Base-by-base conservation (phyloP, 192 early-diverging fungal species). In the Umbelopsis isabellina region DNA sequence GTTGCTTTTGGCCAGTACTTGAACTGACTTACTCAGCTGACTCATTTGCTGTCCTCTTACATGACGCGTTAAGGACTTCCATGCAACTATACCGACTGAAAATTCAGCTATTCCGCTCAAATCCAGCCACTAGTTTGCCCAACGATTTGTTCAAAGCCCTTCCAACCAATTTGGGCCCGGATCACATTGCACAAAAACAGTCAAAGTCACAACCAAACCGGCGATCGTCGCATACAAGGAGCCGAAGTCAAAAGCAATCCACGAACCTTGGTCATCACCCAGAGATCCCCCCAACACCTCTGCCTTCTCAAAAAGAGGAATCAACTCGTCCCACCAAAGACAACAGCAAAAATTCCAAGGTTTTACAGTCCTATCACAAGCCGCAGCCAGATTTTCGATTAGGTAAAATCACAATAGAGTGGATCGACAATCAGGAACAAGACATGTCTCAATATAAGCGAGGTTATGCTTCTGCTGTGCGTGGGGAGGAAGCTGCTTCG, bases 401-500 rank as follows among this genome's bases (percentile, higher is more conserved):
- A 20, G 71, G 71, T n/a, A 69, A 72, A 51, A 67, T 77, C 50
- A 52, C 58, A 22, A 69, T 73, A 21, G 76, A 77, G 70, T 77
- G 76, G 76, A 30, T 77, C 65, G 76, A 72, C 44, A 65, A 73
- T 45, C 20, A 27, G 22, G 65, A 58, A 48, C 27, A 11, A 48
- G 58, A 53, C 3, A 71, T 67, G 65, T 67, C 22, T 37, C 49
- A 55, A 35, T n/a, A 48, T 46, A 46, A 64, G 7, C 33, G 47
- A 51, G 22, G 47, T 18, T 46, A 18, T n/a, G 51, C 65, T 37
- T 41, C 49, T 23, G 52, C 20, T 6, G 46, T 45, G 15, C 18
- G 33, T 15, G 20, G 27, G 12, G 45, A 22, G 16, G 44, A 49
- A 23, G 48, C 37, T 44, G 45, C 70, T 13, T 68, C 69, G n/a